Evolutionary conservation across 2,329 filamentous ascomycete genomes (phyloP), one percentile per base, ranked within the genome.

Genomic region (Exophiala xenobiotica): DNA sequence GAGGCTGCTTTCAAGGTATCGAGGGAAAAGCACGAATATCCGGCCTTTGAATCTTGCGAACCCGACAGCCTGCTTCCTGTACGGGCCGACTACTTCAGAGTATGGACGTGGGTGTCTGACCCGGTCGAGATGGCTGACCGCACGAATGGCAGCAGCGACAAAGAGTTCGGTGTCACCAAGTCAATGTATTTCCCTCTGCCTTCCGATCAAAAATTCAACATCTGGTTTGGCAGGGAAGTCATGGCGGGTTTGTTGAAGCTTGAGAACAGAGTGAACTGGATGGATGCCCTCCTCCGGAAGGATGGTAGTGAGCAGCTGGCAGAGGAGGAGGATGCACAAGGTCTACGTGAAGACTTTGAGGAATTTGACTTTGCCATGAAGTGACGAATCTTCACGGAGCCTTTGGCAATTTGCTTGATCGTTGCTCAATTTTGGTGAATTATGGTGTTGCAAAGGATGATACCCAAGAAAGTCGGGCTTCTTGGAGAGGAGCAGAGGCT

Each of bases 1-100:
- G 90, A 96, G 67, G 89, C 88, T 0, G 92, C 86, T 0, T 96
- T 99, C 73, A 85, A 86, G 46, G 88, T 95, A 1, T 84, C 96
- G 65, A 90, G 90, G 0, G 87, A 95, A 67, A 95, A 95, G 41
- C 66, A 79, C 18, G 68, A 75, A 29, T 84, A 83, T 64, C 79
- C 80, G 0, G 68, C 70, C 2, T 82, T 85, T 60, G 69, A 71
- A 48, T 63, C 61, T 52, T 63, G 63, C 16, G 56, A 67, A 7
- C 49, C 73, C 2, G 70, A 68, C 4, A 71, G 75, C 39, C 70
- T 70, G 6, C 68, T 68, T 24, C 66, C 68, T 14, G 67, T 72
- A 35, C 63, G 75, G 66, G 70, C 72, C 51, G 62, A 95, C 67
- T 95, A 87, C 71, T 90, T 96, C 69, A 81, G 89, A 20, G 76